Evolutionary conservation across 192 early-diverging fungal species (phyloP), one percentile per base, ranked within the genome.

Genomic region (Dimargaris verticillata): DNA sequence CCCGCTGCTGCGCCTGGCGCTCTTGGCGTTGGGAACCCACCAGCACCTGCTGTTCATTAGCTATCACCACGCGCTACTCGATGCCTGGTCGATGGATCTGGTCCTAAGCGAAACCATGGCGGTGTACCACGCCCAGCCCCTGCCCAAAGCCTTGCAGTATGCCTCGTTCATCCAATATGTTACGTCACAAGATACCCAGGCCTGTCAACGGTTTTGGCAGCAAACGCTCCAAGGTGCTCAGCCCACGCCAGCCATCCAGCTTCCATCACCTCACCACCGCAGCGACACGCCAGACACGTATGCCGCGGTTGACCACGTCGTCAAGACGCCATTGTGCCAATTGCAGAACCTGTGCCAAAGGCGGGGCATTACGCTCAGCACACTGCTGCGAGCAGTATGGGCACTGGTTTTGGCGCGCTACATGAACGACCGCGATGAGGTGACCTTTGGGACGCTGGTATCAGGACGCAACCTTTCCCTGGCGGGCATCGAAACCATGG

Each of bases 31-130:
- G 5, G 14, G 42, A 18, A 14, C 3, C 20, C 20, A 59, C 22
- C 43, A 26, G 17, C 57, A 59, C 18, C 3, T 59, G 17, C 20
- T 20, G 6, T 24, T 59, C 18, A 42, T 59, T n/a, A 22, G 33
- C 2, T 59, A 20, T 22, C 57, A 59, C 38, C 57, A 59, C 25
- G 57, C 57, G 11, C 57, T 59, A 22, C 57, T 59, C 41, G 57
- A 59, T 43, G 57, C 57, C 57, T 59, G 57, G 57, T 59, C 57
- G 11, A 24, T 20, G 57, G 20, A 59, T 43, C 10, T 59, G 5
- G 38, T 59, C n/a, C n/a, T 43, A 0, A 20, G n/a, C 3, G 57
- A 59, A n/a, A n/a, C 42, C 0, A 13, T 59, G 13, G 57, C 29
- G 4, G 20, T 41, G n/a, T 59, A 59, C 57, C 57, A 59, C 17